Base-by-base conservation (phyloP, 2,329 filamentous ascomycete genomes). In the Cladosporium sphaerospermum region DNA sequence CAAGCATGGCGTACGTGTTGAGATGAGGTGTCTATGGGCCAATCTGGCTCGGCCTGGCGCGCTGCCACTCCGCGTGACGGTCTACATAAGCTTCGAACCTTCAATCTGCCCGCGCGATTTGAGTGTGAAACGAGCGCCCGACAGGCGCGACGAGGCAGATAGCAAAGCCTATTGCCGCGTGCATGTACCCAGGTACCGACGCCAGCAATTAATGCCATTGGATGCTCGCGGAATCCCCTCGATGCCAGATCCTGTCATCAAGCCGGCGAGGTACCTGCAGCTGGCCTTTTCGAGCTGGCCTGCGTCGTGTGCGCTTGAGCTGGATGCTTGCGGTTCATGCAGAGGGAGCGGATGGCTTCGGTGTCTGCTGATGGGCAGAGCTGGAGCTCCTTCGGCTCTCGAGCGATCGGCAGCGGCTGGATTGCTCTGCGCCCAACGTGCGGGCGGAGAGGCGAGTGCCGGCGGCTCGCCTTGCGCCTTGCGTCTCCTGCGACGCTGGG, bases 11-110 rank as follows among this genome's bases (percentile, higher is more conserved):
- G 32, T 37, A 51, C 48, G 39, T 33, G 48, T 51, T 51, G 47
- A 41, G 47, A 41, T 19, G 40, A 34, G 47, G 39, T 39, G 36
- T 39, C 16, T 39, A 14, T 34, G 43, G 19, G 47, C 11, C 13
- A 14, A 19, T 39, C 36, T 13, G 48, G 39, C 48, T 43, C 40
- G 48, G 34, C 48, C 40, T 51, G 48, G 48, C 40, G 44, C 43
- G n/a, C 37, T 31, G 36, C 36, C 47, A 43, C 28, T 51, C 39
- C 48, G 48, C 48, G 44, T 51, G 48, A 51, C 48, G 37, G 47
- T 50, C 40, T 51, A 51, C 48, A 51, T 39, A 51, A 51, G 48
- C 39, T 51, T 51, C 32, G 34, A 51, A 51, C 48, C 40, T 51
- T 51, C 48, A 32, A 44, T 51, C 18, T 51, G 48, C 31, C 48